These are phyloP conservation scores for Hypomontagnella submonticulosa DNA, from an alignment of 495 filamentous ascomycete genomes.

Conservation along the genomic window DNA sequence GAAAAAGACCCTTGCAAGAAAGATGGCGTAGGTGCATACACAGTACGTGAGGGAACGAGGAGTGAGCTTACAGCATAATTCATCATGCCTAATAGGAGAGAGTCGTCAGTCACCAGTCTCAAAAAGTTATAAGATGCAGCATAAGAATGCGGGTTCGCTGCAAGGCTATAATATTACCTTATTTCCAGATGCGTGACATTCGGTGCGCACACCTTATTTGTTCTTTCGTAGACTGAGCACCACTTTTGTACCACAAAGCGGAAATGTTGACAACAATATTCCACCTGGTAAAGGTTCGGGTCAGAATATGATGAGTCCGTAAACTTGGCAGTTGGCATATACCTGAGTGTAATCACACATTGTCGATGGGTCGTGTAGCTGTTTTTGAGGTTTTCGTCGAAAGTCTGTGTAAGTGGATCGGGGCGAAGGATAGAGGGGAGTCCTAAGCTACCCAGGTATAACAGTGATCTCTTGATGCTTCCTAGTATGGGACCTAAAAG, in stretches of 20 bases:
- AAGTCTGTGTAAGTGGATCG: slow-evolving; percentile 11
- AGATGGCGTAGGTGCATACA: neutral
- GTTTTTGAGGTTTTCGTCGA: slow-evolving; percentile 4
- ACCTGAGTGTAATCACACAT: slow-evolving; percentile 52
- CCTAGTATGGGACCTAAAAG: slow-evolving; percentile 29
- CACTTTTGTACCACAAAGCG: slow-evolving; percentile 49
- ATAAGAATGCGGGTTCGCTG: slow-evolving; percentile 15
- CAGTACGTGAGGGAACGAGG: slow-evolving; percentile 16
- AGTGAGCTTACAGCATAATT: slow-evolving; percentile 47
- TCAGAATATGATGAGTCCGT: slow-evolving; percentile 1
- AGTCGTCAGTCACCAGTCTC: slow-evolving; percentile 19
- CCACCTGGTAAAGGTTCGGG: slow-evolving; percentile 30
- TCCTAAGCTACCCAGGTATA: neutral
- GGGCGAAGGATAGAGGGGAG: neutral
- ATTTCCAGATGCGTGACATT: slow-evolving; percentile 49
- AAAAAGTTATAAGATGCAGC: slow-evolving; percentile 24
- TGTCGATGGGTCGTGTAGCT: slow-evolving; percentile 4
- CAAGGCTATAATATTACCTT: slow-evolving; percentile 40
- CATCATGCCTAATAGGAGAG: slow-evolving; percentile 42
- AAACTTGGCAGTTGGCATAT: slow-evolving; percentile 3
- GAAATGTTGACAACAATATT: slow-evolving; percentile 49
- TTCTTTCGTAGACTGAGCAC: slow-evolving; percentile 48
- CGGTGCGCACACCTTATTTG: slow-evolving; percentile 46
- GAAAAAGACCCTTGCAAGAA: slow-evolving; percentile 30
- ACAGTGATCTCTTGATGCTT: slow-evolving; percentile 11